Percentiles rank a stretch among this genome's conserved stretches.
Evolutionary conservation across 2,329 filamentous ascomycete species (phyloP).

Genomic region (Phoma sp.): DNA sequence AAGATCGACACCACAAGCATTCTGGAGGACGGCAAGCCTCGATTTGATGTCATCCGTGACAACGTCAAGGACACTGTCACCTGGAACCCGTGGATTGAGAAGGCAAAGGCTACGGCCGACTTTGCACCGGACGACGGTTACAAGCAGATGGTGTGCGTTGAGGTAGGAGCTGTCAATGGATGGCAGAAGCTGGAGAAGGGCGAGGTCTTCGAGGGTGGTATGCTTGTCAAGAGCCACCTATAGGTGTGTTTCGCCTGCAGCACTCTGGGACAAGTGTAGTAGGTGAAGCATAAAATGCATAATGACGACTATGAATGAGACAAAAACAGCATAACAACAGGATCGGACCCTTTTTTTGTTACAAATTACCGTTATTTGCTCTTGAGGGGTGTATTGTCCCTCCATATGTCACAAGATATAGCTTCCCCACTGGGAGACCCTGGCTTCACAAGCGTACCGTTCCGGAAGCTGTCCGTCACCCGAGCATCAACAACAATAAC

Average conservation of each 20-base stretch:
- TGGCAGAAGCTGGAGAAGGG: constrained; percentile 88
- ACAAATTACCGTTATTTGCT: not conserved
- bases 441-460: constrained; percentile 20
- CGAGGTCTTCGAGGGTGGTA: constrained; percentile 69
- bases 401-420: not conserved
- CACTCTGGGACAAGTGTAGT: not conserved
- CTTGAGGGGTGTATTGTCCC: not conserved
- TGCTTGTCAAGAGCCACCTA: constrained; percentile 58
- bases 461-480: constrained; percentile 17
- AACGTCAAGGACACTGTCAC: constrained; percentile 88
- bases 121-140: constrained; percentile 89
- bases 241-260: constrained; percentile 11
- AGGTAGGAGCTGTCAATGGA: constrained; percentile 81
- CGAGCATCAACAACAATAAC: constrained; percentile 31
- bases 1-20: constrained; percentile 70
- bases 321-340: not conserved
- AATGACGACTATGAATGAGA: constrained; percentile 5
- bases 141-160: constrained; percentile 92
- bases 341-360: not conserved
- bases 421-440: constrained; percentile 17
- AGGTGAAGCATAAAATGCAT: constrained; percentile 4
- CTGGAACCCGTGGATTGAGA: constrained; percentile 96
- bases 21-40: constrained; percentile 65
- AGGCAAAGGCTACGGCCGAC: constrained; percentile 80
- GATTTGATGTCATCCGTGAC: constrained; percentile 79